Percentiles rank a stretch among this genome's conserved stretches.
Evolutionary conservation across 2,329 filamentous ascomycete species (phyloP).

Genomic region (Pochonia chlamydosporia): DNA sequence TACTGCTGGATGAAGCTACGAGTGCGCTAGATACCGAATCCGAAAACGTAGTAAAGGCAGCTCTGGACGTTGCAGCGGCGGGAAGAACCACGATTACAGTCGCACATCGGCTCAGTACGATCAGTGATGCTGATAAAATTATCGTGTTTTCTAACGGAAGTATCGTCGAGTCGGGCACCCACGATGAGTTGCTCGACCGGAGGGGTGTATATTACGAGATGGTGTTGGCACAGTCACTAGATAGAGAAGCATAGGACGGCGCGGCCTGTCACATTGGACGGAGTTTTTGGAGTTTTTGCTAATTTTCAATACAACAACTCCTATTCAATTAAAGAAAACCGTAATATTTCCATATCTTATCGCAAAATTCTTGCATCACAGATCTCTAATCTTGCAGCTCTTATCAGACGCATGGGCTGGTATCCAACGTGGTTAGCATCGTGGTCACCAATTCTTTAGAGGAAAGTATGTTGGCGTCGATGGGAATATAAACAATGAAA

Average conservation of each 20-base stretch:
- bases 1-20: constrained; percentile 71
- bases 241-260: constrained; percentile 28
- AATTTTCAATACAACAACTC: too few species aligned
- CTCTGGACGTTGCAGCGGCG: constrained; percentile 39
- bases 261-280: too few species aligned
- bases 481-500: too few species aligned
- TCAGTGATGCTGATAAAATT: constrained; percentile 39
- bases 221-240: constrained; percentile 39
- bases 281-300: too few species aligned
- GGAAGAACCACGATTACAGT: constrained; percentile 12
- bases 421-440: too few species aligned
- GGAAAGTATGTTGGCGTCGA: too few species aligned
- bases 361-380: too few species aligned
- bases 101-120: constrained; percentile 10
- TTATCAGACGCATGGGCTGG: too few species aligned
- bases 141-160: constrained; percentile 46
- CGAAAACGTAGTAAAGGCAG: constrained; percentile 59
- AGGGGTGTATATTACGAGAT: constrained; percentile 48
- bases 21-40: constrained; percentile 57
- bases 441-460: too few species aligned
- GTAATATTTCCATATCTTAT: too few species aligned
- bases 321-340: too few species aligned
- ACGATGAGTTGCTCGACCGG: constrained; percentile 48
- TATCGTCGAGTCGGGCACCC: constrained; percentile 54
- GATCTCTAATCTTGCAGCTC: too few species aligned